Base-by-base conservation (phyloP, 768 basidiomycete genomes). In the Mycena alexandri region DNA sequence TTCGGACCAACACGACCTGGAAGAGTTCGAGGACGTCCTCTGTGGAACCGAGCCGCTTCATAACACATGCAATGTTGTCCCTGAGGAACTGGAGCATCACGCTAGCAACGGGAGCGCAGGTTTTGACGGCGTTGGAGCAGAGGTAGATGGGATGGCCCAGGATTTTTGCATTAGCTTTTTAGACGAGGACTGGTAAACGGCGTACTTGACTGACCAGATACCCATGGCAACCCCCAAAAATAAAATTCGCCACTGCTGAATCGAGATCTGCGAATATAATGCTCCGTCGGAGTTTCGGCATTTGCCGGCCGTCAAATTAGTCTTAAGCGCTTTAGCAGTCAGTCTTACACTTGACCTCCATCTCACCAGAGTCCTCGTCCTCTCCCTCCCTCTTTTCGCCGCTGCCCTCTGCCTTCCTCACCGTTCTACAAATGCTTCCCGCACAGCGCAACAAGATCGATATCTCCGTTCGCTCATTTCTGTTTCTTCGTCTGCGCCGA, bases 381-480 rank as follows among this genome's bases (percentile, higher is more conserved):
- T 70, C 71, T 74, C 75, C 70, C 73, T 71, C 75, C 75, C n/a
- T n/a, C n/a, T 75, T 70, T 72, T 65, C 68, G 33, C 52, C 69
- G 41, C 61, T 51, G 53, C 48, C 61, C 71, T 70, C 64, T 70
- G 57, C 42, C 68, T 65, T 50, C 64, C 65, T 67, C 66, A 69
- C 71, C 65, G 72, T 72, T 72, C 72, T 48, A n/a, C 44, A n/a
- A 44, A 94, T 95, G 92, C 87, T 89, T 60, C 92, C 94, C 54
- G 84, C 85, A 66, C 87, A 86, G 81, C 91, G 91, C 79, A 95
- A 96, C 82, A 97, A 98, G 86, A 85, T 97, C 81, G 96, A 98
- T 84, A 86, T 97, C 81, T 94, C 91, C 81, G 96, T 96, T 76
- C 76, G 93, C 81, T 65, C 63, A 61, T 24, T 42, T 34, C 19